phyloP scores from a whole-genome alignment of 495 filamentous ascomycete genomes.

The Bombardia bombarda region DNA sequence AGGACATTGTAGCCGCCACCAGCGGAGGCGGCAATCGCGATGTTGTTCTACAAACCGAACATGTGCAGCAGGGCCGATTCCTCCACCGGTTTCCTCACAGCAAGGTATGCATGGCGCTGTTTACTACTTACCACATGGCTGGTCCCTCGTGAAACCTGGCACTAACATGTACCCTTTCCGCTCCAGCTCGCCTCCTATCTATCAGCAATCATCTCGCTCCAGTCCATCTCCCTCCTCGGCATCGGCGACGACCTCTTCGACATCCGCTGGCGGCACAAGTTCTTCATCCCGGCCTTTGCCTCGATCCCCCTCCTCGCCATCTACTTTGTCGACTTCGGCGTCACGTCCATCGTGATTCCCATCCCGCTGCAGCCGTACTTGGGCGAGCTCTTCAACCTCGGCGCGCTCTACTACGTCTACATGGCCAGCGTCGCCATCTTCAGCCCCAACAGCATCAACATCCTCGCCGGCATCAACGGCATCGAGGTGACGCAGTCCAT shows the following conservation, averaged over 20 bases:
- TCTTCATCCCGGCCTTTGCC: slow-evolving; percentile 92
- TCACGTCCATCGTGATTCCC: slow-evolving; percentile 89
- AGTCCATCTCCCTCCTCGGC: slow-evolving; percentile 81
- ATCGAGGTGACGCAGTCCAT: slow-evolving; percentile 94
- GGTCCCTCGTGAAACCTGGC: background rate
- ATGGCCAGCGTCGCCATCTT: slow-evolving; percentile 95
- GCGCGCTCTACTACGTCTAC: slow-evolving; percentile 88
- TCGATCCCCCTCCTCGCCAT: slow-evolving; percentile 91
- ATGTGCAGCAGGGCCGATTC: slow-evolving; percentile 68
- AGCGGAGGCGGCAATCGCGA: slow-evolving; percentile 90
- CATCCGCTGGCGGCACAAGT: slow-evolving; percentile 97
- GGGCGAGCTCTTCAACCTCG: slow-evolving; percentile 74
- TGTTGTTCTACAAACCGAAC: slow-evolving; percentile 57
- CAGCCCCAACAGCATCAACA: slow-evolving; percentile 97
- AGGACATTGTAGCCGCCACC: slow-evolving; percentile 93
- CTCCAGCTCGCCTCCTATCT: slow-evolving; percentile 84
- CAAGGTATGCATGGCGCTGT: slow-evolving; percentile 65
- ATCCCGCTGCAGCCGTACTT: slow-evolving; percentile 75
- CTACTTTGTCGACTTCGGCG: slow-evolving; percentile 96
- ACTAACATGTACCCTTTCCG: background rate
- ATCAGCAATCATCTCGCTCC: slow-evolving; percentile 85
- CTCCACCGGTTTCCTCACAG: slow-evolving; percentile 89
- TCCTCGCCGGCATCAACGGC: slow-evolving; percentile 93
- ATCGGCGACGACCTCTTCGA: slow-evolving; percentile 96
- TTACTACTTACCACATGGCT: too few species aligned